Base-by-base conservation (phyloP, 129 eudicot genomes). In the Flaveria ramosissima region DNA sequence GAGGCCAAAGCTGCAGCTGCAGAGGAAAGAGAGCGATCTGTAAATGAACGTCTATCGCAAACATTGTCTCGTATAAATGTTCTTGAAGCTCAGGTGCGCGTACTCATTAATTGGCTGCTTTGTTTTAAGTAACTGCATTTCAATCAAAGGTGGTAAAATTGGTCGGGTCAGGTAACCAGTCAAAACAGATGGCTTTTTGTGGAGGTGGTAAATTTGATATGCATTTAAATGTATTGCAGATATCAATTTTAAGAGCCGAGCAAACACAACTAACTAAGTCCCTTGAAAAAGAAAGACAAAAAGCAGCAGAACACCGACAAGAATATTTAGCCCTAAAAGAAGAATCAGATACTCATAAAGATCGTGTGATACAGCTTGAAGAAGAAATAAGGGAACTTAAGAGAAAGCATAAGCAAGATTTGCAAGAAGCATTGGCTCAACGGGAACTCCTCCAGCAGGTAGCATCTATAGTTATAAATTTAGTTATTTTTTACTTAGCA, bases 201-300 rank as follows among this genome's bases (percentile, higher is more conserved):
- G 47, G 65, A 32, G 32, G 66, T 72, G 55, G 70, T 19, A 20
- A 11, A 17, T 2, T 56, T 69, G 42, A n/a, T 46, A 9, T 68
- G 20, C 43, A 41, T 68, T 55, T 55, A 16, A 70, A 53, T 53
- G 6, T 85, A 39, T 69, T 78, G 85, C 81, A 92, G 97, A 92
- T 92, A 77, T 89, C 97, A 75, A 81, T 89, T 74, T 86, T 93
- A 74, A 90, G 98, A 83, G 83, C 92, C 36, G 98, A 93, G 77
- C 98, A 93, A 92, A 93, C 89, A n/a, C 98, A 93, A 76, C 80
- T 93, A 24, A 82, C 84, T 21, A 86, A 78, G 84, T 93, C 98
- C 53, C 95, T 93, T 76, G 98, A 93, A 63, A 93, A 93, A 82
- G 98, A 93, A 82, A 93, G 98, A 80, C 98, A 90, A 69, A 86